Percentiles rank a stretch among this genome's conserved stretches.
Conservation (phyloP, 768 basidiomycete species). For the Leucosporidium scottii region DNA sequence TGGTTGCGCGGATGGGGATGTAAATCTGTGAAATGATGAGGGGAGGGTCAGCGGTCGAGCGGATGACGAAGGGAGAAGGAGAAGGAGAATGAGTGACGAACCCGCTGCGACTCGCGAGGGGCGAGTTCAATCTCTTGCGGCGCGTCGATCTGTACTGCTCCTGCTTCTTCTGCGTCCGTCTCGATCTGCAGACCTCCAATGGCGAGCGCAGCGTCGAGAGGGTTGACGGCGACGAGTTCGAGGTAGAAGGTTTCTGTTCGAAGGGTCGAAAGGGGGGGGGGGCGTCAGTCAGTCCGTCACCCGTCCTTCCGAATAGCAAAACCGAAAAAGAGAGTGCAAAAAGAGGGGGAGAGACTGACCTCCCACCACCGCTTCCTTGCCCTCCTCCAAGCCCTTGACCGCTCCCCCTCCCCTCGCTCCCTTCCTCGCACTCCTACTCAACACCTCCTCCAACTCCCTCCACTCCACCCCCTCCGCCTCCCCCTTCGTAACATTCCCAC, state of each 20-base stretch:
- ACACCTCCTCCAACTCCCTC: conserved; percentile 59
- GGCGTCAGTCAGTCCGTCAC: too few relatives aligned
- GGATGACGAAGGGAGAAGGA: too few relatives aligned
- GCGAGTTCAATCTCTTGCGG: conserved; percentile 46
- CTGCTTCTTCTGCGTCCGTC: conserved; percentile 8
- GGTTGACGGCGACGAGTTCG: conserved; percentile 41
- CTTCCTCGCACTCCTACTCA: conserved; percentile 43
- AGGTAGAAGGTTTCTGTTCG: conserved; percentile 39
- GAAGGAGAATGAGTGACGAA: too few relatives aligned
- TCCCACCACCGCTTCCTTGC: conserved; percentile 31
- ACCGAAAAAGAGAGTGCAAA: too few relatives aligned
- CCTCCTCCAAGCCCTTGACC: conserved; percentile 7
- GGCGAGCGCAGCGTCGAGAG: conserved; percentile 40
- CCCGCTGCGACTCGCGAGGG: conserved; percentile 10
- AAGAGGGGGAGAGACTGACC: conserved; percentile 24
- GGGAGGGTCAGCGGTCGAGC: not conserved
- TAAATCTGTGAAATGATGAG: conserved; percentile 12
- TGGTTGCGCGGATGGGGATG: conserved; percentile 8
- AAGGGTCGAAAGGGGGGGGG: too few relatives aligned
- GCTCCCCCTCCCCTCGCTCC: conserved; percentile 32
- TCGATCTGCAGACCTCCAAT: conserved; percentile 35
- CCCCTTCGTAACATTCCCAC: not conserved
- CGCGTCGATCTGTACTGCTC: conserved; percentile 49
- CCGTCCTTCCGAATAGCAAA: not conserved
- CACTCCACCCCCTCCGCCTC: conserved; percentile 43